Percentiles rank a stretch among this genome's conserved stretches.
Conservation (phyloP, 2,329 filamentous ascomycete genomes). For the Zymoseptoria brevis region DNA sequence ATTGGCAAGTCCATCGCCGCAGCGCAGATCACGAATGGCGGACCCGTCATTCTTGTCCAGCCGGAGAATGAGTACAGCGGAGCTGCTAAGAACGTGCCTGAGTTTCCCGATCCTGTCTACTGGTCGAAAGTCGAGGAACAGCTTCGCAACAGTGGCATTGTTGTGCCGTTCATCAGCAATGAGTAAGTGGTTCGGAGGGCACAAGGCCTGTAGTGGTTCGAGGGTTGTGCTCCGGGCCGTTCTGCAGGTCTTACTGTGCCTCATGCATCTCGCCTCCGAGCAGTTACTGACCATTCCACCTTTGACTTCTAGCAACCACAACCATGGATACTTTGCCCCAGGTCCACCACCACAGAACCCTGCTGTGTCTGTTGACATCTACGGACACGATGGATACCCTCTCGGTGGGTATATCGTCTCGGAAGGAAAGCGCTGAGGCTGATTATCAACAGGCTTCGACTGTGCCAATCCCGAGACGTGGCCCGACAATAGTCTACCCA, state of each 20-base stretch:
- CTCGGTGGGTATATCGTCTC: conserved; percentile 24
- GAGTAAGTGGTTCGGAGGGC: conserved; percentile 34
- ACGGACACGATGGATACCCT: conserved; percentile 58
- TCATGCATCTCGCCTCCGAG: too few species aligned
- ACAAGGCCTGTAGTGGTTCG: too few species aligned
- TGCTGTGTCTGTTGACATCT: conserved; percentile 51
- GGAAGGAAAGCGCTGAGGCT: neutral
- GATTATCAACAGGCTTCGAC: conserved; percentile 37
- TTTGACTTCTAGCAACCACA: conserved; percentile 34
- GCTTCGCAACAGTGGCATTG: conserved; percentile 57
- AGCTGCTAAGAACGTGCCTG: conserved; percentile 38
- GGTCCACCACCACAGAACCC: conserved; percentile 38
- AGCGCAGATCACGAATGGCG: conserved; percentile 74
- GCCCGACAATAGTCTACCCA: conserved; percentile 51
- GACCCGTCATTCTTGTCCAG: conserved; percentile 70
- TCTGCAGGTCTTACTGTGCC: too few species aligned
- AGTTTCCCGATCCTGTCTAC: conserved; percentile 60
- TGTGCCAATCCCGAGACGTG: conserved; percentile 55
- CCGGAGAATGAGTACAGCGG: conserved; percentile 73
- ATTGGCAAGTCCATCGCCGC: conserved; percentile 61
- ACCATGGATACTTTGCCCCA: conserved; percentile 55
- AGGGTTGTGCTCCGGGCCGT: too few species aligned
- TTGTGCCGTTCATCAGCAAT: conserved; percentile 68
- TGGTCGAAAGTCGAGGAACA: conserved; percentile 60
- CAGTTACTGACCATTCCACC: too few species aligned